Conservation (phyloP, 1,139 yeast species). For the Insectozyma bohioensis region DNA sequence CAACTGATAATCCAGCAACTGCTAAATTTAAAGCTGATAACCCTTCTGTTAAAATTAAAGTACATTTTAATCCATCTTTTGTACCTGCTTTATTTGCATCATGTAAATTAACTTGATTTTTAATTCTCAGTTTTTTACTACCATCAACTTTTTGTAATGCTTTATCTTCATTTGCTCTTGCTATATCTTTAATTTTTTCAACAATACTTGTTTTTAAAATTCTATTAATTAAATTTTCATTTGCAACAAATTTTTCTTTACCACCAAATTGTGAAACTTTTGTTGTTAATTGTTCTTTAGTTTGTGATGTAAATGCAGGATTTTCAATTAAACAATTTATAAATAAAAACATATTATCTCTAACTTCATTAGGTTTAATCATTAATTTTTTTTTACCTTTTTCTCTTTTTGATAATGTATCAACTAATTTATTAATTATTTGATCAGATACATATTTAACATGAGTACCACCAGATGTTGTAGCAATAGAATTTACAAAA, state of each 20-base stretch:
- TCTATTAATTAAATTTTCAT: slow-evolving; percentile 74
- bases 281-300: slow-evolving; percentile 93
- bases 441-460: slow-evolving; percentile 86
- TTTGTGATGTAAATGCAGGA: slow-evolving; percentile 97
- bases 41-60: slow-evolving; percentile 93
- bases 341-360: slow-evolving; percentile 86
- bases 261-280: slow-evolving; percentile 89
- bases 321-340: slow-evolving; percentile 92
- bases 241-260: slow-evolving; percentile 62
- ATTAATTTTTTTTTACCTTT: slow-evolving; percentile 70
- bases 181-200: slow-evolving; percentile 79
- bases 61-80: slow-evolving; percentile 85
- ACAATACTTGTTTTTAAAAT: slow-evolving; percentile 75
- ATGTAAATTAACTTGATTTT: slow-evolving; percentile 85
- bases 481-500: slow-evolving; percentile 96
- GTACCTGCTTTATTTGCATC: slow-evolving; percentile 99
- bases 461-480: slow-evolving; percentile 97
- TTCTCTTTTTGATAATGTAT: slow-evolving; percentile 71
- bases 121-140: slow-evolving; percentile 76
- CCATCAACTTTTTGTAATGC: slow-evolving; percentile 93
- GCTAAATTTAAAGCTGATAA: slow-evolving; percentile 95
- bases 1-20: slow-evolving; percentile 90
- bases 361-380: slow-evolving; percentile 85
- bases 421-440: slow-evolving; percentile 63
- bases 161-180: slow-evolving; percentile 83